Evolutionary conservation across 2,329 filamentous ascomycete genomes (phyloP), one percentile per base, ranked within the genome.

Genomic region (Pyrenophora graminea): DNA sequence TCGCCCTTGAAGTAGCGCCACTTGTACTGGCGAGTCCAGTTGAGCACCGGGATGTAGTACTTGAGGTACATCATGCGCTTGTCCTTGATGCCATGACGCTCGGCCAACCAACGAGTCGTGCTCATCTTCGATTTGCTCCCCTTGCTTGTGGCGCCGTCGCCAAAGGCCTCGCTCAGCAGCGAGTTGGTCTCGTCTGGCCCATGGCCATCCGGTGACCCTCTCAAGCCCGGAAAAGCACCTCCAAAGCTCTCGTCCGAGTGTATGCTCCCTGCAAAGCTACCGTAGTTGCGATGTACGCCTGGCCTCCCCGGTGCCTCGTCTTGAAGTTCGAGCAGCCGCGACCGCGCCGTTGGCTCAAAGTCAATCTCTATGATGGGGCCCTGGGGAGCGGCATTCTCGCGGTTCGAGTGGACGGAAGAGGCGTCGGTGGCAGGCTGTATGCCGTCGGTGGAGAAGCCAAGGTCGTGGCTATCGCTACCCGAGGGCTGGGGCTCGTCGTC

Each of bases 41-140:
- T 91, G 59, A 96, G 78, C 55, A 92, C 90, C 0, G 94, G 94
- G 39, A 99, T 79, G 70, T 99, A 99, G 77, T 99, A 97, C 3
- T 88, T 86, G 55, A 97, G 75, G 70, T 97, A 56, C 91, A 96
- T 92, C 56, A 84, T 79, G 51, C 84, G 81, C 18, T 83, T 86
- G 68, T 91, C 86, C 65, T 85, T 85, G 63, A 95, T 80, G 25
- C 90, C 89, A 64, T 93, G 85, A 44, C 81, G 81, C 63, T 87
- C 82, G 6, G 89, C 88, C 32, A 95, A 80, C 62, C 82, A 85
- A 55, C 84, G 84, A 43, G 89, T 91, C 10, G 85, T 88, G 59
- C 84, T 87, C 79, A 86, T 87, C 71, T 87, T 89, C 56, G 80
- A 83, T 53, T 77, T 76, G 46, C 66, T 72, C 61, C 51, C 69